Evolutionary conservation across 2,329 filamentous ascomycete genomes (phyloP).

Genomic region (Botryosphaeria dothidea): DNA sequence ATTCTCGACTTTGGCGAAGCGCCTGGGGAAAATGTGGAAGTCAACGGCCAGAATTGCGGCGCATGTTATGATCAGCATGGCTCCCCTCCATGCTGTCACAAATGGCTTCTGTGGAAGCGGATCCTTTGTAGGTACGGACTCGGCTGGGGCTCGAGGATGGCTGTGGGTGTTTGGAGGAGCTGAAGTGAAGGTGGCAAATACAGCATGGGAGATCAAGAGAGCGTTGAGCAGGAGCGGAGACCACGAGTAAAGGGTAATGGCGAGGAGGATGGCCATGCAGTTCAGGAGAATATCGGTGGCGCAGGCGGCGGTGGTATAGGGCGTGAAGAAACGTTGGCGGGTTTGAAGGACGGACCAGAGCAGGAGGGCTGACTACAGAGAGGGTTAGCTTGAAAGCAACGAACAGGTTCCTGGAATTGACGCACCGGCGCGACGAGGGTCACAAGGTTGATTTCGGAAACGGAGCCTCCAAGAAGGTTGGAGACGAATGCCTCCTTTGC

Average conservation of each 20-base stretch:
- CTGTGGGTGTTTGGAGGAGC: conserved; percentile 22
- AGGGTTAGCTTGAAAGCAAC: conserved; percentile 20
- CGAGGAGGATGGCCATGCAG: conserved; percentile 77
- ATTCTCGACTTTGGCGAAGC: conserved; percentile 98
- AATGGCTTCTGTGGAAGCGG: conserved; percentile 83
- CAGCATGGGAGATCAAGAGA: conserved; percentile 71
- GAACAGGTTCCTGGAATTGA: conserved; percentile 15
- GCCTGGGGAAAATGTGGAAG: conserved; percentile 86
- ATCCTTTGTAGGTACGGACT: conserved; percentile 34
- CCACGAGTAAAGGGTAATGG: conserved; percentile 80
- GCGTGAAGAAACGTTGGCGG: conserved; percentile 77
- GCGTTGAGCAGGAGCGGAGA: conserved; percentile 72
- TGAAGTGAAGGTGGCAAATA: conserved; percentile 58
- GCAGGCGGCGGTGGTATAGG: conserved; percentile 68
- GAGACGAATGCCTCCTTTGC: conserved; percentile 96
- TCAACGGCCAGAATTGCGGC: conserved; percentile 95
- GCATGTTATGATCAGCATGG: conserved; percentile 89
- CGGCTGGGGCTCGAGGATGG: conserved; percentile 27
- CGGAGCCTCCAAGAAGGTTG: conserved; percentile 78
- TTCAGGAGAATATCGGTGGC: conserved; percentile 86
- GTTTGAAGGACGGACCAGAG: conserved; percentile 89
- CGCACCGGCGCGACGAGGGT: conserved; percentile 82
- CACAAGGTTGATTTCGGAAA: conserved; percentile 84
- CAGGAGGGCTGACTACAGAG: conserved; percentile 69
- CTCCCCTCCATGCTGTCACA: conserved; percentile 85